Percentiles rank a stretch among this genome's conserved stretches.
Conservation (phyloP, 2,329 filamentous ascomycete genomes). For the Neurospora crassa region DNA sequence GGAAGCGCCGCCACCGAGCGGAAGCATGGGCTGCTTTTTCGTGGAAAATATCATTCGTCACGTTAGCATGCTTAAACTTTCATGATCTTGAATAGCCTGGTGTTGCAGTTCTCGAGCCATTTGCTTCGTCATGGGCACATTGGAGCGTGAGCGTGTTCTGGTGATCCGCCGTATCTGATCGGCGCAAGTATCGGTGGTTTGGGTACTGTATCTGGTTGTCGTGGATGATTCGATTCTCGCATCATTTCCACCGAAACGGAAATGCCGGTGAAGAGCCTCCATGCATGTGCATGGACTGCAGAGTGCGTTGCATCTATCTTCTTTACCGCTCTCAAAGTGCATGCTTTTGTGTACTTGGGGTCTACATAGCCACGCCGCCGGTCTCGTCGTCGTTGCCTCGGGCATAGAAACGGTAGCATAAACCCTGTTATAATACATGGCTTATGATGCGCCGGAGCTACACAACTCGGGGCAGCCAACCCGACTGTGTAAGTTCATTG, state of each 20-base stretch:
- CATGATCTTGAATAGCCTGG: background rate
- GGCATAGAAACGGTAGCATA: background rate
- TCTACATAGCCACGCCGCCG: background rate
- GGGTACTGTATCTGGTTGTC: background rate
- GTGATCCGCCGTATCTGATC: background rate
- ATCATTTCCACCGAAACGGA: no score
- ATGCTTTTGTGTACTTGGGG: background rate
- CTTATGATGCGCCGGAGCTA: background rate
- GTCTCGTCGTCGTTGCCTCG: background rate
- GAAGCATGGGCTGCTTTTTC: background rate
- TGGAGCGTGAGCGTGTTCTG: background rate
- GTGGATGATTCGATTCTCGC: no score
- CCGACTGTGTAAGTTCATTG: background rate
- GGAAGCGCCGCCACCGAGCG: background rate
- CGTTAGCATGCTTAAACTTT: background rate
- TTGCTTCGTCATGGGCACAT: background rate
- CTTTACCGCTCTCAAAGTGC: background rate
- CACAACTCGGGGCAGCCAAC: background rate
- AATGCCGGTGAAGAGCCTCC: background rate
- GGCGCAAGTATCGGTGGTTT: background rate
- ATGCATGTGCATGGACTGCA: background rate
- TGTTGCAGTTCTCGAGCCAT: background rate
- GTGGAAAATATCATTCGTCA: background rate
- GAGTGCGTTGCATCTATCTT: background rate
- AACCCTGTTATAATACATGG: background rate